These are phyloP conservation scores for Wallacemonas collosoma DNA, from an alignment of 208 protist species.

Conservation along the genomic window DNA sequence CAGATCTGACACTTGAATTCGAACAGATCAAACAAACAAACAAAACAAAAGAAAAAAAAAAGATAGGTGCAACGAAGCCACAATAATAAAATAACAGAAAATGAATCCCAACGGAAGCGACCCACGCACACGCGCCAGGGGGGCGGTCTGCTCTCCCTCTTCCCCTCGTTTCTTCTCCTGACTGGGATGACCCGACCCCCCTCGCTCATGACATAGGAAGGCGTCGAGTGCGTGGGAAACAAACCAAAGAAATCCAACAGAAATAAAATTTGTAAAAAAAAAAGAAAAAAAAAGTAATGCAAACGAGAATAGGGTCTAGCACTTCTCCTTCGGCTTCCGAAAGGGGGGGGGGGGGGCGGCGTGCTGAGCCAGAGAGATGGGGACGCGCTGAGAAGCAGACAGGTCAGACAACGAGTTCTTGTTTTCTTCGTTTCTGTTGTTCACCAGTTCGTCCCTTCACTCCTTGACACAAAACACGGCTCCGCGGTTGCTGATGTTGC, in stretches of 20 bases:
- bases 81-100: neutral
- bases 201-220: no score
- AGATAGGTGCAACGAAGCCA: neutral
- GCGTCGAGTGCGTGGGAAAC: no score
- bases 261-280: neutral
- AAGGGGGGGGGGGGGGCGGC: no score
- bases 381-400: no score
- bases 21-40: neutral
- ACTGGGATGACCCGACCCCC: no score
- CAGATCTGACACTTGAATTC: no score
- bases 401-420: neutral
- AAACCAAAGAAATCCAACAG: neutral
- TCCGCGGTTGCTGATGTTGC: no score
- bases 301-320: neutral
- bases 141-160: no score
- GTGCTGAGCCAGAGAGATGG: no score
- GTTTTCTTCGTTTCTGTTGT: neutral
- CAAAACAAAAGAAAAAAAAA: neutral
- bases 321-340: neutral
- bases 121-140: no score
- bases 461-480: neutral
- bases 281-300: constrained; percentile 8
- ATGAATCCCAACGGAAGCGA: neutral
- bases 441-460: neutral
- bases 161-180: no score